Conservation (phyloP, 2,329 filamentous ascomycete genomes). For the Paraphoma sp. region DNA sequence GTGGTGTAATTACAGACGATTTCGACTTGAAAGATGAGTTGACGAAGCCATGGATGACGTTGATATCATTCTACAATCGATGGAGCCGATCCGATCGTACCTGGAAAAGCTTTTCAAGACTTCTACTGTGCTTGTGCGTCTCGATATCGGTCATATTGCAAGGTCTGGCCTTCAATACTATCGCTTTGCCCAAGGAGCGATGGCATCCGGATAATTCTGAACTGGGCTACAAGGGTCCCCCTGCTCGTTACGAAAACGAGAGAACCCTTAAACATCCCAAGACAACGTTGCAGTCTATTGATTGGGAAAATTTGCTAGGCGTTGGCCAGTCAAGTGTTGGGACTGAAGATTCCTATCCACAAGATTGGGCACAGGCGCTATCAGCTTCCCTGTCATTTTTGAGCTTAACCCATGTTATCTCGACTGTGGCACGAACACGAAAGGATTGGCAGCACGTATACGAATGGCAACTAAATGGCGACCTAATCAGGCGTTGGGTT, state of each 20-base stretch:
- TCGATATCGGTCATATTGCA: conserved; percentile 7
- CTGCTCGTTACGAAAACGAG: not conserved
- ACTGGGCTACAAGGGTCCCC: too few species aligned
- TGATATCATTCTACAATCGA: not conserved
- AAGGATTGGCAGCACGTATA: too few species aligned
- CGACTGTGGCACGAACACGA: too few species aligned
- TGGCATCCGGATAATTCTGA: conserved; percentile 6
- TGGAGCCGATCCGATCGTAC: not conserved
- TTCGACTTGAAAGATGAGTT: conserved; percentile 10
- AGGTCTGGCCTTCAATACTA: conserved; percentile 8
- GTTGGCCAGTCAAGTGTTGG: too few species aligned
- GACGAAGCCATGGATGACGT: conserved; percentile 13
- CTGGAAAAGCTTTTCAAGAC: conserved; percentile 2
- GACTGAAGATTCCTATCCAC: too few species aligned
- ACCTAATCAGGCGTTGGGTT: too few species aligned
- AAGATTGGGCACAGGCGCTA: too few species aligned
- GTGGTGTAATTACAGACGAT: not conserved
- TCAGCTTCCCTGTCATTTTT: too few species aligned
- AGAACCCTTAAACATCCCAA: not conserved
- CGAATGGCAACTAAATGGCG: too few species aligned
- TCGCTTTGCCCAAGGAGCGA: conserved; percentile 9
- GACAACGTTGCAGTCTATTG: too few species aligned
- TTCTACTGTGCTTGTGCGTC: conserved; percentile 5
- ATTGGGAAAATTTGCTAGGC: too few species aligned
- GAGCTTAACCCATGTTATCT: too few species aligned